Conservation (phyloP, 768 basidiomycete genomes). For the Boletellus ananas region DNA sequence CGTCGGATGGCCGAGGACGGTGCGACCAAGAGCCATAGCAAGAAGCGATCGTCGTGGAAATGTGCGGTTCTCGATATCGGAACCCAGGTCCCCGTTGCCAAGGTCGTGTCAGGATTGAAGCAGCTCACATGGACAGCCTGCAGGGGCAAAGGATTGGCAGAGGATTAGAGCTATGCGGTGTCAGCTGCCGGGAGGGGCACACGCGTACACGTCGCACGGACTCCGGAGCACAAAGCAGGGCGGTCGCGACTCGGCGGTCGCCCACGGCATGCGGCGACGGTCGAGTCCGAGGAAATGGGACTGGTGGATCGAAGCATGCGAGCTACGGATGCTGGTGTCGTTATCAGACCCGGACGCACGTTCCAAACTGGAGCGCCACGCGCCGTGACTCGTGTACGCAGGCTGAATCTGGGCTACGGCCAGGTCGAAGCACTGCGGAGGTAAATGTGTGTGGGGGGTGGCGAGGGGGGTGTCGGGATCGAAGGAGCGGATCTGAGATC, state of each 20-base stretch:
- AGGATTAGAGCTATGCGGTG: not conserved
- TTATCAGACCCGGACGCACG: too few species aligned
- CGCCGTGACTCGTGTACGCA: too few species aligned
- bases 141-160: not conserved
- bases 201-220: too few species aligned
- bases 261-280: too few species aligned
- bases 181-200: slow-evolving; percentile 18
- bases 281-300: too few species aligned
- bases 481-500: slow-evolving; percentile 16
- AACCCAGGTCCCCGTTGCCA: slow-evolving; percentile 3
- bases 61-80: slow-evolving; percentile 1
- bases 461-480: not conserved
- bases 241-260: too few species aligned
- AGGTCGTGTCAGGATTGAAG: not conserved
- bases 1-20: too few species aligned
- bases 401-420: too few species aligned
- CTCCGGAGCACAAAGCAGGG: not conserved
- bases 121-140: not conserved
- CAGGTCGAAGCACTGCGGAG: not conserved
- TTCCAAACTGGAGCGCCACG: too few species aligned
- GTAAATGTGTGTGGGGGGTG: not conserved
- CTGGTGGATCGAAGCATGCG: too few species aligned
- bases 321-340: too few species aligned
- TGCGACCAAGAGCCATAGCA: not conserved
- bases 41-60: slow-evolving; percentile 21